Evolutionary conservation across 1,139 yeast genomes (phyloP), one percentile per base, ranked within the genome.

Genomic region (Scheffersomyces insectosa): DNA sequence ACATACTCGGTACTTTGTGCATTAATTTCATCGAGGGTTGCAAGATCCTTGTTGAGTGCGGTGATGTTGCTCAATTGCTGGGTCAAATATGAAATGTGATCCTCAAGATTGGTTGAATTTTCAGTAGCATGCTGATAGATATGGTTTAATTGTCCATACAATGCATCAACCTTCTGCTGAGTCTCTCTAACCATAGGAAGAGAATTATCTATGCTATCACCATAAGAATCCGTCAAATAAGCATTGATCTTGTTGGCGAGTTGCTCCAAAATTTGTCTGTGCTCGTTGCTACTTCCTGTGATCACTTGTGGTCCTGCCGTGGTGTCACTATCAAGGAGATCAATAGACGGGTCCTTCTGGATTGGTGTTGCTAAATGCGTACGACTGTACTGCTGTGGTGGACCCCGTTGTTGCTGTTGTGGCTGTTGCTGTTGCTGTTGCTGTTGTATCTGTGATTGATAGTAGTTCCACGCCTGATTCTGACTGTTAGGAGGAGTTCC

Each of bases 101-200:
- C 54, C 12, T 59, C 65, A 23, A 74, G 57, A 33, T 63, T 65
- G 5, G 52, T 56, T 13, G 65, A 57, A 51, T 74, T 74, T 7
- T 70, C 74, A 7, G 45, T 38, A 1, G 79, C 79, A 48, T 70
- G 75, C 12, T 57, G 63, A 44, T 62, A 56, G 45, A 73, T 78
- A 47, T 68, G 71, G 25, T 43, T 49, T 15, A 73, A 55, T 46
- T 72, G 78, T 1, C 59, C 48, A 42, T 60, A 56, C 6, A 74
- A 56, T 1, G 69, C 68, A 12, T 57, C 57, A 2, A 68, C 55
- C 40, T 68, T 69, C 14, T 41, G 42, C 7, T 41, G 40, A 23
- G 48, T 50, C 7, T 48, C 54, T 28, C 50, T 45, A 12, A 52
- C 46, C 14, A 42, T 44, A 4, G 48, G 45, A 10, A 54, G 16